Conservation (phyloP, 225 moss, liverwort and hornwort species). For the Lunularia cruciata region DNA sequence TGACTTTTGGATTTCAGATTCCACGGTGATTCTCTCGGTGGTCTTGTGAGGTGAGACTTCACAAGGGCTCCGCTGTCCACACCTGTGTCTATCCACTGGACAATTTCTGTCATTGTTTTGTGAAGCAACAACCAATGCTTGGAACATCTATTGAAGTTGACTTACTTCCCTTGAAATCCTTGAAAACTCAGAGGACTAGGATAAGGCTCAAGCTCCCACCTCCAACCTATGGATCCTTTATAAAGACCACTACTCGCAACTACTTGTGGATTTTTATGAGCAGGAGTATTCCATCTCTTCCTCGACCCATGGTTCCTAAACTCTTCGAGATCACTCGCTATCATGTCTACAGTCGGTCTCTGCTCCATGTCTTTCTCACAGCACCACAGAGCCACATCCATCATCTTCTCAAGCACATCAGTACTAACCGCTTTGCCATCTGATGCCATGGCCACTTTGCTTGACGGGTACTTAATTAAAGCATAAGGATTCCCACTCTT, state of each 20-base stretch:
- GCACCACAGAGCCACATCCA: constrained; percentile 49
- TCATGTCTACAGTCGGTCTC: constrained; percentile 36
- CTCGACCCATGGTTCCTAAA: constrained; percentile 32
- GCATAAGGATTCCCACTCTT: constrained; percentile 31
- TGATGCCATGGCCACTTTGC: too few species aligned
- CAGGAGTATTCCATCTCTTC: constrained; percentile 13
- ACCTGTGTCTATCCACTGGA: too few species aligned
- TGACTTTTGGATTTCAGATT: constrained; percentile 7
- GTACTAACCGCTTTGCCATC: constrained; percentile 21
- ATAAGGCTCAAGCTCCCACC: constrained; percentile 27
- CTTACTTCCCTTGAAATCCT: not conserved
- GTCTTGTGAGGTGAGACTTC: not conserved
- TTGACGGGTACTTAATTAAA: constrained; percentile 32
- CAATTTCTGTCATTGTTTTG: too few species aligned
- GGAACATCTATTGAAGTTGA: too few species aligned
- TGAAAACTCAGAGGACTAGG: not conserved
- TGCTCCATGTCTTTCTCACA: constrained; percentile 35
- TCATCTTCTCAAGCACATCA: constrained; percentile 37
- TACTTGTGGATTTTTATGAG: not conserved
- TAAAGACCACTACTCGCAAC: not conserved
- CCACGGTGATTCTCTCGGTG: not conserved
- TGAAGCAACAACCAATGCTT: too few species aligned
- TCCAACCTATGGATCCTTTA: constrained; percentile 41
- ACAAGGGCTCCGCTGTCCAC: not conserved
- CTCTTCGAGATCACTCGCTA: constrained; percentile 38